Conservation (phyloP, 768 basidiomycete genomes). For the Amanita rubescens region DNA sequence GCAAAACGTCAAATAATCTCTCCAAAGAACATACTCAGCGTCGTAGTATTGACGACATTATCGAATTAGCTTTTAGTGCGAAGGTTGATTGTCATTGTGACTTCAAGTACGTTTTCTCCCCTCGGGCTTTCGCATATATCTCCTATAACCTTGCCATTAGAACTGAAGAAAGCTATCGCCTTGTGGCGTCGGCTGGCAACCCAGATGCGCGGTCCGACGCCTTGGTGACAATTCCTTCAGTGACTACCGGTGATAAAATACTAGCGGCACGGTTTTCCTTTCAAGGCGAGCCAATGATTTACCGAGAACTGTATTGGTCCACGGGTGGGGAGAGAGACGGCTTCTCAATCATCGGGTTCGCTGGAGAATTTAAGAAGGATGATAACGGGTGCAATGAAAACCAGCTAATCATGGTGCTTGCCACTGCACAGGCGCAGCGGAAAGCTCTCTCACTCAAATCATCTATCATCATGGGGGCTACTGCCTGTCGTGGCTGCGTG, state of each 20-base stretch:
- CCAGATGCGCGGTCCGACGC: conserved; percentile 1
- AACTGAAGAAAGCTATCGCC: conserved; percentile 6
- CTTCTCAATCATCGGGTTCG: conserved; percentile 9
- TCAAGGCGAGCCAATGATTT: background rate
- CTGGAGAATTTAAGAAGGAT: conserved; percentile 9
- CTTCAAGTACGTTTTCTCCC: no score
- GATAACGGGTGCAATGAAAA: conserved; percentile 7
- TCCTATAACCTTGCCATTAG: no score
- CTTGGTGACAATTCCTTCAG: background rate
- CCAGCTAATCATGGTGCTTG: background rate
- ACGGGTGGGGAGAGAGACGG: background rate
- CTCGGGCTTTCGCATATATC: no score
- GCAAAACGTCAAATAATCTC: no score
- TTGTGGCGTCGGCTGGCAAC: conserved; percentile 5
- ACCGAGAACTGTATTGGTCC: conserved; percentile 6
- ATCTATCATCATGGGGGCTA: conserved; percentile 9
- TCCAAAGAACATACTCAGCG: no score
- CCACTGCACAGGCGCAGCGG: conserved; percentile 9
- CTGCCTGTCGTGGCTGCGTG: no score
- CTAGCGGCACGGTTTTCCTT: background rate
- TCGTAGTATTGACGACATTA: no score
- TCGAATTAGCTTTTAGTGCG: no score
- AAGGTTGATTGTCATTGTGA: no score
- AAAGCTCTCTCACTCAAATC: conserved; percentile 9
- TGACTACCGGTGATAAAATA: background rate